These are phyloP conservation scores for Colletotrichum acutatum DNA, from an alignment of 2,329 filamentous ascomycete genomes.

Conservation along the genomic window DNA sequence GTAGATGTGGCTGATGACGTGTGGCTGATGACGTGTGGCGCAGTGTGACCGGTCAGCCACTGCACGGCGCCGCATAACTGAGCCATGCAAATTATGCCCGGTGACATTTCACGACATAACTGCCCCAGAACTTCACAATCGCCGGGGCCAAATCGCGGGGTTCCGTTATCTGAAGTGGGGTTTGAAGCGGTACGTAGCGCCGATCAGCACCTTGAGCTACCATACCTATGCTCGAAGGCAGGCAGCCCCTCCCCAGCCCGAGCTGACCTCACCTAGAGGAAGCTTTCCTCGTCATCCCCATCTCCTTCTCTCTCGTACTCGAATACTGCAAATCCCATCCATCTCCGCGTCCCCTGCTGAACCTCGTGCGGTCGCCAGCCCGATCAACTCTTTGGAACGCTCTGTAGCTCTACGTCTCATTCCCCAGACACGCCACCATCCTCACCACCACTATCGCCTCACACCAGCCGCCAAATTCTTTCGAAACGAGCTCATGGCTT, in stretches of 20 bases:
- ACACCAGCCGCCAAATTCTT: background rate
- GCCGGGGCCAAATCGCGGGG: slow-evolving; percentile 22
- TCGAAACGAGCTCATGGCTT: slow-evolving; percentile 73
- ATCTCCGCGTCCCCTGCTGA: slow-evolving; percentile 9
- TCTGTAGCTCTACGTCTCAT: slow-evolving; percentile 20
- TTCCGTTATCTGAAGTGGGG: slow-evolving; percentile 31
- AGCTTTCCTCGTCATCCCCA: background rate
- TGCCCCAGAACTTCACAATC: background rate
- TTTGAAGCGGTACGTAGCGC: background rate
- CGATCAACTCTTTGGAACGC: slow-evolving; percentile 8
- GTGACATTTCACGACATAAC: background rate
- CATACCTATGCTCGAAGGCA: background rate
- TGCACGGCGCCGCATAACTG: background rate
- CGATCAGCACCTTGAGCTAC: background rate
- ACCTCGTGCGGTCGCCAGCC: slow-evolving; percentile 1
- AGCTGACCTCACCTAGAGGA: background rate
- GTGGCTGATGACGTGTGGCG: no score
- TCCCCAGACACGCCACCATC: slow-evolving; percentile 4
- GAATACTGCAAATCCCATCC: background rate
- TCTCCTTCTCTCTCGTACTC: background rate
- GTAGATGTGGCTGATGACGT: background rate
- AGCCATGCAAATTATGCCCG: background rate
- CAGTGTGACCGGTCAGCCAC: background rate
- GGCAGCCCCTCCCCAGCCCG: background rate
- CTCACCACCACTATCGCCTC: background rate